Evolutionary conservation across 1,139 yeast genomes (phyloP).

Genomic region (Kodamaea sp.): DNA sequence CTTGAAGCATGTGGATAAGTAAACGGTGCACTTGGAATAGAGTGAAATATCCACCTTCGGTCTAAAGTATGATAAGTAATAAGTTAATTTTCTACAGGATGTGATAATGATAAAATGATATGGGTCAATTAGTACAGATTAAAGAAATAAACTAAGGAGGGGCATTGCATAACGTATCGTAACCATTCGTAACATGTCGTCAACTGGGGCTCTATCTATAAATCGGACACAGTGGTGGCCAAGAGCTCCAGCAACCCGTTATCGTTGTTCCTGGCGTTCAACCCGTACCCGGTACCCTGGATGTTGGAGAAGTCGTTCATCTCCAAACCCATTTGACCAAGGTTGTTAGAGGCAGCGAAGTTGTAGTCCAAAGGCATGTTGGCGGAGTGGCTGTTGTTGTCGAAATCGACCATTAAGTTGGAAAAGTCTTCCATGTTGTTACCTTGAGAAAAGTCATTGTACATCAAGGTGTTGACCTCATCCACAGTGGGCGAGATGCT

Average conservation of each 20-base stretch:
- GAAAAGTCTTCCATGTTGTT: slow-evolving; percentile 6
- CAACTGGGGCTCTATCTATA: slow-evolving; percentile 9
- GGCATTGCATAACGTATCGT: too few relatives aligned
- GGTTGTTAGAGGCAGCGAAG: background rate
- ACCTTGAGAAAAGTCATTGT: background rate
- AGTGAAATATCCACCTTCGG: too few relatives aligned
- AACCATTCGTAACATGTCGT: too few relatives aligned
- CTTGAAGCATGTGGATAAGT: too few relatives aligned
- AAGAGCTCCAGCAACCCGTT: slow-evolving; percentile 8
- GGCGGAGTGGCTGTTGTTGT: background rate
- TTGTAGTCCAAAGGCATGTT: background rate
- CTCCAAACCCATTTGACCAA: background rate
- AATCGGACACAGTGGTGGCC: slow-evolving; percentile 8
- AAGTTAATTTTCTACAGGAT: too few relatives aligned
- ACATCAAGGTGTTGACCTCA: slow-evolving; percentile 1
- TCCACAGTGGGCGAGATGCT: slow-evolving; percentile 2
- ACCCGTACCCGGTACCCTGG: slow-evolving; percentile 1
- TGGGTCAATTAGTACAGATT: too few relatives aligned
- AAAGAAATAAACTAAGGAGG: too few relatives aligned
- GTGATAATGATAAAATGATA: too few relatives aligned
- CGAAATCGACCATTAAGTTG: slow-evolving; percentile 9
- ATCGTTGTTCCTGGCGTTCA: slow-evolving; percentile 1
- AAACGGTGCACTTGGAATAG: too few relatives aligned
- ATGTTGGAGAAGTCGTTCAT: background rate
- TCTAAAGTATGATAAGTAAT: too few relatives aligned